Conservation (phyloP, 345 rosid species). For the Camelina hispida region DNA sequence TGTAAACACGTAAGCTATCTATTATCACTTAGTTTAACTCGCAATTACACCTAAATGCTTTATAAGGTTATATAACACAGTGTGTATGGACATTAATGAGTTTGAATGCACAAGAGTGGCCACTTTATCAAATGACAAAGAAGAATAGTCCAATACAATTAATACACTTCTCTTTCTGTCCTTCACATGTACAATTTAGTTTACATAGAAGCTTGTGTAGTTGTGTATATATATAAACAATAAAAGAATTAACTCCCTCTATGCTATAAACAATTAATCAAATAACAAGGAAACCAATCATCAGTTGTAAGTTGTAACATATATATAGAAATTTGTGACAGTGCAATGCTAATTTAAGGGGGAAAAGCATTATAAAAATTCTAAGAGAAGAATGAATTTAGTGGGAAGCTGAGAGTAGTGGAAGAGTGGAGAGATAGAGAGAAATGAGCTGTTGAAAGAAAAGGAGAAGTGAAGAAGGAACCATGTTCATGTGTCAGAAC, state of each 20-base stretch:
- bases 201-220: constrained; percentile 16
- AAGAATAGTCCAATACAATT: constrained; percentile 35
- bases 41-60: constrained; percentile 6
- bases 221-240: not conserved
- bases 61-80: not conserved
- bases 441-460: constrained; percentile 46
- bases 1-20: constrained; percentile 8
- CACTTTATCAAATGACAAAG: constrained; percentile 36
- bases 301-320: constrained; percentile 5
- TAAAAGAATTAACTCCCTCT: not conserved
- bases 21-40: not conserved
- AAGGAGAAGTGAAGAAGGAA: constrained; percentile 45
- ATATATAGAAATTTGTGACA: constrained; percentile 23
- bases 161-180: constrained; percentile 39
- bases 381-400: constrained; percentile 27
- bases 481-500: constrained; percentile 49
- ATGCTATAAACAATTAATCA: constrained; percentile 18
- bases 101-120: constrained; percentile 32
- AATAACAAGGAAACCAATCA: constrained; percentile 35
- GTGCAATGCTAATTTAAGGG: constrained; percentile 11
- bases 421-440: constrained; percentile 43
- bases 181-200: constrained; percentile 39
- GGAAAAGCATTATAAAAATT: constrained; percentile 23
- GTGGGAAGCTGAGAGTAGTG: constrained; percentile 49
- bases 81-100: constrained; percentile 20